A percentile compares a stretch with the other conserved stretches of the same genome.
Evolutionary conservation across 495 filamentous ascomycete genomes (phyloP).

Genomic region (Hypoxylon crocopeplum): DNA sequence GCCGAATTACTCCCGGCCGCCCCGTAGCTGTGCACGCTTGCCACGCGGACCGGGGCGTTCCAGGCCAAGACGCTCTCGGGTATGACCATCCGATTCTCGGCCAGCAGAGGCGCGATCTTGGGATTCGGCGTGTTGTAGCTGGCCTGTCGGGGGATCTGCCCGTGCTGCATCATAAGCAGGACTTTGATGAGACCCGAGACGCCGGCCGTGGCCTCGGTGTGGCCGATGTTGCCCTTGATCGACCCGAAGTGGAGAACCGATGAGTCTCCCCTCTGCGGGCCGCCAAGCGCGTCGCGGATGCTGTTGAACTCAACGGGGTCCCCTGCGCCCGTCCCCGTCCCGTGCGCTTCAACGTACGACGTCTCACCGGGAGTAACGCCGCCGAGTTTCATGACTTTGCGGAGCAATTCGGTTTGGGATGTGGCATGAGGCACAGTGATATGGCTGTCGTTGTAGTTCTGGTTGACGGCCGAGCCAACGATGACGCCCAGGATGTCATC

Average conservation of each 20-base stretch:
- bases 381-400: background rate
- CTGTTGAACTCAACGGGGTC: conserved; percentile 40
- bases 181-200: conserved; percentile 44
- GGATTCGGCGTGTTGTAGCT: conserved; percentile 51
- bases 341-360: conserved; percentile 44
- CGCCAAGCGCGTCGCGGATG: conserved; percentile 41
- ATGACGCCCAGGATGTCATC: conserved; percentile 69
- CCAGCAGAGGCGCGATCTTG: conserved; percentile 13
- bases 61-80: conserved; percentile 21
- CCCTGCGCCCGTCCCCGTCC: conserved; percentile 52
- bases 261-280: conserved; percentile 38
- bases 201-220: conserved; percentile 56
- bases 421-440: background rate
- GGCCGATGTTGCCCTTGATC: conserved; percentile 57
- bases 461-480: conserved; percentile 61
- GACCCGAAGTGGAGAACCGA: conserved; percentile 46
- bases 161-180: conserved; percentile 54
- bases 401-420: background rate
- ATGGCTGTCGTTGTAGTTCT: conserved; percentile 31
- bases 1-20: background rate
- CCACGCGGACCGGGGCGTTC: conserved; percentile 40
- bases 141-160: conserved; percentile 48
- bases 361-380: conserved; percentile 1
- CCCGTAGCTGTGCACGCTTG: conserved; percentile 9
- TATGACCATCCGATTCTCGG: conserved; percentile 52